A percentile compares a stretch with the other conserved stretches of the same genome.
Conservation (phyloP, 2,329 filamentous ascomycete species). For the Verticillium zaregamsianum region DNA sequence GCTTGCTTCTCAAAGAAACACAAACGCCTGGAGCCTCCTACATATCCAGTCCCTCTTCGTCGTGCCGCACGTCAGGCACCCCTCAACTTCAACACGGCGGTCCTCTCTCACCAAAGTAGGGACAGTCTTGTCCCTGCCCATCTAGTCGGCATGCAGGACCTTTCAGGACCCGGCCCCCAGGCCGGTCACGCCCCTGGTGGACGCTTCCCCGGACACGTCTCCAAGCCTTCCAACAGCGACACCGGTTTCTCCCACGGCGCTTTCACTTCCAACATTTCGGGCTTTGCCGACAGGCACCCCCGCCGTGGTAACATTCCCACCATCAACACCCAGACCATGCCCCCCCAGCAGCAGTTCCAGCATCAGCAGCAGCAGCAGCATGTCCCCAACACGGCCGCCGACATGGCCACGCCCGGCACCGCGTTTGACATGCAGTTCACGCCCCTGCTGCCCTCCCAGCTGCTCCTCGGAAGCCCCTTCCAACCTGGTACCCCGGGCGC, state of each 20-base stretch:
- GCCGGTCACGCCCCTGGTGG: conserved; percentile 50
- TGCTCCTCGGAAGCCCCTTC: conserved; percentile 93
- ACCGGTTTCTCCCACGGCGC: conserved; percentile 92
- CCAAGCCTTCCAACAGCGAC: conserved; percentile 78
- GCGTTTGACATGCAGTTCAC: conserved; percentile 99
- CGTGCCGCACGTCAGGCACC: conserved; percentile 51
- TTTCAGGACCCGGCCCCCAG: conserved; percentile 57
- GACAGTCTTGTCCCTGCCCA: conserved; percentile 85
- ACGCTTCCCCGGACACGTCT: conserved; percentile 66
- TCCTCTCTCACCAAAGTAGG: conserved; percentile 71
- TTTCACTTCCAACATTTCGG: conserved; percentile 80
- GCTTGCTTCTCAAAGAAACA: conserved; percentile 3
- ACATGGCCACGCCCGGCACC: conserved; percentile 82
- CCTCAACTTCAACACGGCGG: conserved; percentile 71
- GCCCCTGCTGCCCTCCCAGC: conserved; percentile 86
- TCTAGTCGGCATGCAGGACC: conserved; percentile 88
- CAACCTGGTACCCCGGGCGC: conserved; percentile 89
- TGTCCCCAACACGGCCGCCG: conserved; percentile 53
- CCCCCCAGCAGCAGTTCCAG: conserved; percentile 23
- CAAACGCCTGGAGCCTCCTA: conserved; percentile 4
- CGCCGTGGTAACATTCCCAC: conserved; percentile 82
- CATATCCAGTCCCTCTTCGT: conserved; percentile 15
- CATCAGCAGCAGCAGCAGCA: conserved; percentile 11
- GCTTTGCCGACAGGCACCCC: conserved; percentile 82
- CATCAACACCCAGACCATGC: conserved; percentile 68